These are phyloP conservation scores for Letharia lupina DNA, from an alignment of 495 filamentous ascomycete genomes.

Conservation along the genomic window DNA sequence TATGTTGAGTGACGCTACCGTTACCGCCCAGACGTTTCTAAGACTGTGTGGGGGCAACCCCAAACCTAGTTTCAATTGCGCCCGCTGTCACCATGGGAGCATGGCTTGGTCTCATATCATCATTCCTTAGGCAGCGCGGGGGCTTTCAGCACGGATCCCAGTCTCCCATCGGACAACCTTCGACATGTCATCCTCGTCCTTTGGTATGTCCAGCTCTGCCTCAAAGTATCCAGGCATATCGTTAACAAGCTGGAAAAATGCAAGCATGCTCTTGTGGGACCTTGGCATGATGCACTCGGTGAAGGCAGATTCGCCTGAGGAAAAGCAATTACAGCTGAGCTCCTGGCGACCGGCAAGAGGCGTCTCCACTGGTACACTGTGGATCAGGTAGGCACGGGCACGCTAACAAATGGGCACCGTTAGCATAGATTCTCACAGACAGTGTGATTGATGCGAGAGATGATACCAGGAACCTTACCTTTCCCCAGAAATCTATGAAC, in stretches of 20 bases:
- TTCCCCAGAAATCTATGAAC: conserved; percentile 39
- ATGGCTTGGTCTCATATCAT: not conserved
- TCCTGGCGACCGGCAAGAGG: conserved; percentile 37
- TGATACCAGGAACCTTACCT: conserved; percentile 34
- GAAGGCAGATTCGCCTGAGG: conserved; percentile 36
- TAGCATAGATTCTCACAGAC: not conserved
- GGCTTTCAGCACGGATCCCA: conserved; percentile 7
- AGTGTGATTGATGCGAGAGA: not conserved
- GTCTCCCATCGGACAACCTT: conserved; percentile 5
- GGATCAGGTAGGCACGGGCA: conserved; percentile 52
- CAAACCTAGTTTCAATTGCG: not conserved
- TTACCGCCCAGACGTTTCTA: not conserved
- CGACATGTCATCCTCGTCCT: conserved; percentile 9
- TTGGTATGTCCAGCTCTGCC: conserved; percentile 12
- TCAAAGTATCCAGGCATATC: conserved; percentile 31
- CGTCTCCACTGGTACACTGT: conserved; percentile 38
- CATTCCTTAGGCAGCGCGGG: conserved; percentile 5
- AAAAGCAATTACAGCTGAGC: conserved; percentile 42
- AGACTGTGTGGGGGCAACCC: not conserved
- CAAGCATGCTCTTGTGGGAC: conserved; percentile 34
- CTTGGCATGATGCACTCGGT: conserved; percentile 36
- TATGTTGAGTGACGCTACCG: not conserved
- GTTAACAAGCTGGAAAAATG: conserved; percentile 36
- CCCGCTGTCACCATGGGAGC: no score
- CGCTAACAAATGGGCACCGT: conserved; percentile 34